Conservation (phyloP, 2,329 filamentous ascomycete species). For the Aspergillus puulaauensis region DNA sequence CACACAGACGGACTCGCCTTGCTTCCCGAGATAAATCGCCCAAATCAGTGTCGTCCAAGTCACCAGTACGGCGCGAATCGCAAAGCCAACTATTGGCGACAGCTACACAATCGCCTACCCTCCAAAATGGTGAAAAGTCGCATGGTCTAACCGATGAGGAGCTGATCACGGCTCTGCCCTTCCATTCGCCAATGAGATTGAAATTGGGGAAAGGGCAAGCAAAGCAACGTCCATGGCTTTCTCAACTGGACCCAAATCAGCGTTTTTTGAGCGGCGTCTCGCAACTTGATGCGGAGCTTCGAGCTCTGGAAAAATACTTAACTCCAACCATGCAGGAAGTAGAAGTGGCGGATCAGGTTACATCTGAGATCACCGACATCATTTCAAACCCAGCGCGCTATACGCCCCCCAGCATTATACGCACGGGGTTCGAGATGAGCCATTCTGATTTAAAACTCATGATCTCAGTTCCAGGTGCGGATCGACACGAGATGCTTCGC, state of each 20-base stretch:
- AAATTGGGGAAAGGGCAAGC: conserved; percentile 6
- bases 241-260: conserved; percentile 16
- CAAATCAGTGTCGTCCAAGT: not conserved
- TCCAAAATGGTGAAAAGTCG: not conserved
- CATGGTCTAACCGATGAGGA: not conserved
- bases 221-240: conserved; percentile 36
- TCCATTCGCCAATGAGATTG: not conserved
- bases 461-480: conserved; percentile 33
- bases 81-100: not conserved
- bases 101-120: not conserved
- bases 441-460: conserved; percentile 57
- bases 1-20: not conserved
- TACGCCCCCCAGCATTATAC: conserved; percentile 55
- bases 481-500: conserved; percentile 30
- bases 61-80: conserved; percentile 7
- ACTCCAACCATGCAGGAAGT: conserved; percentile 45
- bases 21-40: conserved; percentile 17
- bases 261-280: conserved; percentile 22
- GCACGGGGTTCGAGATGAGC: conserved; percentile 52
- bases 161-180: not conserved
- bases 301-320: conserved; percentile 46
- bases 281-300: conserved; percentile 47
- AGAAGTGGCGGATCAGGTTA: conserved; percentile 25
- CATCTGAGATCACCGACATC: conserved; percentile 30
- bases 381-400: conserved; percentile 25